Evolutionary conservation across 2,329 filamentous ascomycete genomes (phyloP).

Genomic region (Arthrobotrys musiformis): DNA sequence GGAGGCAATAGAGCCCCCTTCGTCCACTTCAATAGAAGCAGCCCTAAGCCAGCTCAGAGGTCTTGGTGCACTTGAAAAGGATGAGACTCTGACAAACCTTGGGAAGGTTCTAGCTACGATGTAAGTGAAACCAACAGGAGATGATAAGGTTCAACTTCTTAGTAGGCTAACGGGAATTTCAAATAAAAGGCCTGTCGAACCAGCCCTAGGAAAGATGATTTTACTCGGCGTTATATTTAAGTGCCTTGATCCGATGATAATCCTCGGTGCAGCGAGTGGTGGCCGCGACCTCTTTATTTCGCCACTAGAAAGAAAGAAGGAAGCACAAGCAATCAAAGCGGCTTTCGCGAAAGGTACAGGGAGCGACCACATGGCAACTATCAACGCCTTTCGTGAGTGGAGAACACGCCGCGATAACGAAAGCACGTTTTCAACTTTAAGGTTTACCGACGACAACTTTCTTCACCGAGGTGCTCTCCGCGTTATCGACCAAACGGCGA

Average conservation of each 20-base stretch:
- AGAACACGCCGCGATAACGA: constrained; percentile 60
- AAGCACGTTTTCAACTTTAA: constrained; percentile 60
- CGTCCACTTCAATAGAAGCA: constrained; percentile 61
- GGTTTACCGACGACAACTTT: constrained; percentile 61
- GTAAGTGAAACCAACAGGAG: constrained; percentile 5
- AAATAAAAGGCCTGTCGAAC: constrained; percentile 62
- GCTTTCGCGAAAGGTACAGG: constrained; percentile 61
- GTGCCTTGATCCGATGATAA: constrained; percentile 67
- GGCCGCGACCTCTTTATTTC: constrained; percentile 62
- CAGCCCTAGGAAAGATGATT: constrained; percentile 66
- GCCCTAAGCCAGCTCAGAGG: constrained; percentile 63
- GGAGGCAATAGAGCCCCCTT: constrained; percentile 65
- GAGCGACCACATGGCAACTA: constrained; percentile 65
- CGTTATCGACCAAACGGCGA: constrained; percentile 61
- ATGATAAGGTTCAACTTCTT: background rate
- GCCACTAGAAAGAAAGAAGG: constrained; percentile 58
- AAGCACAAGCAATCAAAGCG: constrained; percentile 59
- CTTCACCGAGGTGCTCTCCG: constrained; percentile 62
- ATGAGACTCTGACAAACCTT: constrained; percentile 65
- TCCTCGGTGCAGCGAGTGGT: constrained; percentile 62
- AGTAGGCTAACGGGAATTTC: constrained; percentile 38
- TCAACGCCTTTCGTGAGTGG: constrained; percentile 65
- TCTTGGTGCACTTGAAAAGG: constrained; percentile 64
- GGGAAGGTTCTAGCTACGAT: constrained; percentile 64
- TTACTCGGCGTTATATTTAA: constrained; percentile 67